These are phyloP conservation scores for Aspergillus thermomutatus DNA, from an alignment of 2,329 filamentous ascomycete species.

Conservation along the genomic window DNA sequence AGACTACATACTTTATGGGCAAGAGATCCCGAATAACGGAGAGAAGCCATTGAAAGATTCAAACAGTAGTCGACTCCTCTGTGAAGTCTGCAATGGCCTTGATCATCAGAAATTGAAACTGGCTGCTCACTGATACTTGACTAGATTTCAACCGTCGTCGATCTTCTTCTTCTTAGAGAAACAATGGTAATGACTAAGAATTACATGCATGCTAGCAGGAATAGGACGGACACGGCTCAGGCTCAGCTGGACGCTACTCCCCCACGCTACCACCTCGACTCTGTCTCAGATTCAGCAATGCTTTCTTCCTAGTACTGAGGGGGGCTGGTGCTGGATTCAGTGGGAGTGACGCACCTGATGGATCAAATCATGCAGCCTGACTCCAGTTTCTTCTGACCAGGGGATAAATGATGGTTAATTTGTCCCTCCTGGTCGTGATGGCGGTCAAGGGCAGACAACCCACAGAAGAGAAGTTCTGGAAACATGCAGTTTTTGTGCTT, in stretches of 20 bases:
- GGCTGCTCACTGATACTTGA: background rate
- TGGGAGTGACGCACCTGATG: no score
- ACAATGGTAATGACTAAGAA: constrained; percentile 10
- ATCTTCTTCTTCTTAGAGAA: background rate
- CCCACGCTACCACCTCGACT: constrained; percentile 15
- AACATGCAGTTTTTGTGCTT: background rate
- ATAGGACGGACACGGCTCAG: constrained; percentile 17
- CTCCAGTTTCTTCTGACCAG: background rate
- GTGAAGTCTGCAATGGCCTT: background rate
- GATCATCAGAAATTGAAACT: background rate
- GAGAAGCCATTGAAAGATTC: background rate
- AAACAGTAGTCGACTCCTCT: no score
- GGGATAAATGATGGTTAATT: background rate
- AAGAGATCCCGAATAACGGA: background rate
- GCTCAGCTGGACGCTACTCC: constrained; percentile 21
- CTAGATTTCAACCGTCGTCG: background rate
- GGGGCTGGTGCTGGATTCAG: background rate
- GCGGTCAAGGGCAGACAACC: background rate
- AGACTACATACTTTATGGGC: no score
- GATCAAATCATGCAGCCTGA: background rate
- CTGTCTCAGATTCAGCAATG: background rate
- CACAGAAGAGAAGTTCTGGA: background rate
- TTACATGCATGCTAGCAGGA: constrained; percentile 17
- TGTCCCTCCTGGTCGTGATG: background rate
- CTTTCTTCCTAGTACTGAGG: background rate